Base-by-base conservation (phyloP, 1,284 basidiomycete genomes). In the Naganishia cerealis region DNA sequence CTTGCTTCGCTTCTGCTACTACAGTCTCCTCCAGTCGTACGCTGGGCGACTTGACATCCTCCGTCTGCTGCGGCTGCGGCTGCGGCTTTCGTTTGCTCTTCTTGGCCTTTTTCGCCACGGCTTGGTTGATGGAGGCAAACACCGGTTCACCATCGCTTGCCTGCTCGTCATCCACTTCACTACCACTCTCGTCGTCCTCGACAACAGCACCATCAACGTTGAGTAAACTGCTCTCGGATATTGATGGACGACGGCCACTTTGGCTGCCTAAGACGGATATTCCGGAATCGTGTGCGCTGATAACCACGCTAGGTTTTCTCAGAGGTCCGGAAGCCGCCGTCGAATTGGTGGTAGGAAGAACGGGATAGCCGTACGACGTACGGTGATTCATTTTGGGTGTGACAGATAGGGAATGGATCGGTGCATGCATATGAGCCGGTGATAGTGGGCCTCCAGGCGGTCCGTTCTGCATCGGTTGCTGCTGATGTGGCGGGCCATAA, bases 71-170 rank as follows among this genome's bases (percentile, higher is more conserved):
- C 33, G 24, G 26, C 48, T 21, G 9, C 40, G 29, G 33, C 15
- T n/a, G 18, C 26, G 24, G 21, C 61, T 18, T 46, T 24, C 42
- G 56, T 24, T 26, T 53, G 24, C 43, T 56, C 58, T 54, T 55
- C 36, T 61, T 59, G 39, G 57, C 66, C 56, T 59, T 67, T 26
- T 54, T 50, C 18, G 50, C 43, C 8, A 62, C 48, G 21, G 61
- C 61, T 61, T 56, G 53, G 46, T 63, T 68, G 39, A 68, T 62
- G 2, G 59, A 65, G 7, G 67, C 67, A 26, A 68, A 68, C 59
- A 68, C 61, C 18, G 67, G 67, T n/a, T 63, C 61, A 26, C 61
- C 42, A 24, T 63, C 61, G 26, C 61, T 63, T 26, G 38, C 42
- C 3, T 36, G 43, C 18, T 43, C 50, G 6, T 40, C 61, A 24